Evolutionary conservation across 371 early-diverging fungal genomes (phyloP), one percentile per base, ranked within the genome.

Genomic region (Mucor ambiguus): DNA sequence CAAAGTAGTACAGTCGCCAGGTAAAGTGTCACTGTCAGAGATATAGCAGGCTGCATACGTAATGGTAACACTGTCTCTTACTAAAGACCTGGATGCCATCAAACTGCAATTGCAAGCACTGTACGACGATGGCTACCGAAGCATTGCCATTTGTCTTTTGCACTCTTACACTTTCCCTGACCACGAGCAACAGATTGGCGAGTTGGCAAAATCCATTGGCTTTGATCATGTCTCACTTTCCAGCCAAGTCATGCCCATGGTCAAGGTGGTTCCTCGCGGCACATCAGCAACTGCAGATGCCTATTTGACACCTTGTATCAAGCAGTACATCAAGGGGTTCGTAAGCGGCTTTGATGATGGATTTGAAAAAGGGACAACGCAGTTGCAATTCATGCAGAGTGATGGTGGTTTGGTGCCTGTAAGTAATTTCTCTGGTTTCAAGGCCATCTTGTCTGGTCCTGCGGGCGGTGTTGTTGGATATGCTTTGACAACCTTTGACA

Each of bases 401-500:
- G 97, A 97, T 73, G 98, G 98, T 64, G 98, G 97, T 1, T 78
- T 98, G 2, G 90, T 92, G 1, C 92, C 94, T 12, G 95, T 95
- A 8, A 78, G 85, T 54, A 79, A 84, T 55, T 96, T 97, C 71
- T 88, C 89, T 5, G 98, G 98, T 1, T 88, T 95, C 49, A 83
- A 87, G 11, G 97, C 98, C 1, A 94, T 98, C 30, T 82, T 98
- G 9, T 94, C 95, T 0, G 98, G 98, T 0, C 98, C 98, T 14
- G 98, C 98, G 0, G 98, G 90, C 29, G 98, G 98, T 18, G 96
- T 96, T 2, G 96, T 98, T 1, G 90, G 98, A 0, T 96, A 94
- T 60, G 96, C 95, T 0, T 75, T 90, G 64, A 98, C 98, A 3
- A 88, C 90, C 0, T 95, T 79, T 67, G 79, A 85, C 59, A 65